Evolutionary conservation across 1,139 yeast species (phyloP), one percentile per base, ranked within the genome.

Genomic region (Torulaspora globosa): DNA sequence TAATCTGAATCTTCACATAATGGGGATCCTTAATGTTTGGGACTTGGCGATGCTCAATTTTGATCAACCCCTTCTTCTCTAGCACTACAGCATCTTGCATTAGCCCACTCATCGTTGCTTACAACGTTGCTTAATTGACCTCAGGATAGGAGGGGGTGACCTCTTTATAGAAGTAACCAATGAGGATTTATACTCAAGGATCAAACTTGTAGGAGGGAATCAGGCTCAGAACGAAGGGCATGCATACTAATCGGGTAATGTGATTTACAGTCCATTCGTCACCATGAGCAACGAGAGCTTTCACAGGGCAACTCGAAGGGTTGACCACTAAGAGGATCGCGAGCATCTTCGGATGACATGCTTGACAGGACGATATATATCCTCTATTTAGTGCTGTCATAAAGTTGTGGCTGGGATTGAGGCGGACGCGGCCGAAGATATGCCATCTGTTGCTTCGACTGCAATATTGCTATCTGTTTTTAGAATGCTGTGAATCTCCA

Each of bases 1-100:
- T 68, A 55, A 88, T 84, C 45, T 81, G 82, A 23, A 88, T 79
- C 56, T 84, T 76, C 37, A 88, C 96, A 52, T 79, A 84, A 56
- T 78, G 78, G 37, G 84, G 82, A 51, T 80, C 81, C 8, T 63
- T 60, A 52, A 84, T 70, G 55, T 70, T 69, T 10, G 95, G 95
- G 29, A 79, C 70, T 8, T 84, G 82, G 53, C 80, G 76, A 44
- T 79, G 74, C 67, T 84, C 90, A 54, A 79, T 77, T 28, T 72
- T 68, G 54, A 86, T 84, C 50, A 79, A 79, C 58, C 81, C 80
- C 54, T 80, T 70, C 60, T 79, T 76, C 62, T 79, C 75, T 40
- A 87, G 72, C 9, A 87, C 88, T 52, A 87, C 78, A 2, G 90
- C 58, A 21, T 47, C 45, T 28, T 54, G 58, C 32, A 41, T 36